phyloP scores from a whole-genome alignment of 148 eudicot species.

The Rhododendron ovatum region DNA sequence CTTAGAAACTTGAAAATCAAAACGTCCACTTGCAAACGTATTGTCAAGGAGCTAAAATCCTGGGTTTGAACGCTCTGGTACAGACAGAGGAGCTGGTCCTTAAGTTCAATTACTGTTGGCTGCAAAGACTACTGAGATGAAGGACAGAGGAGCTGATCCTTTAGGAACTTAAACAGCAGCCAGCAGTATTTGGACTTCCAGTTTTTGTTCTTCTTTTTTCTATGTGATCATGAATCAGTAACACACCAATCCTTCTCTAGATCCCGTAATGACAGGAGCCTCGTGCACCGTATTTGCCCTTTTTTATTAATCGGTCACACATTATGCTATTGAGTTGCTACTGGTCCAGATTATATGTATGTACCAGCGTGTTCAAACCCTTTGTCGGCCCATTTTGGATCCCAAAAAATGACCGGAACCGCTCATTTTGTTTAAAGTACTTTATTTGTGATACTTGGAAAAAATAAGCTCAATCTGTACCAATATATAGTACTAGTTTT shows the following conservation, averaged over 20 bases:
- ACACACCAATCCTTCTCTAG: too few species aligned
- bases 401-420: too few species aligned
- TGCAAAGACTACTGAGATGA: conserved; percentile 91
- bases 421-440: too few species aligned
- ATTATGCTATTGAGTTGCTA: not conserved
- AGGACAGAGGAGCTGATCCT: conserved; percentile 85
- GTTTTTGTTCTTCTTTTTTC: not conserved
- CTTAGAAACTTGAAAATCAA: conserved; percentile 90
- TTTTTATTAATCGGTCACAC: not conserved
- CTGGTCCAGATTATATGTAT: too few species aligned
- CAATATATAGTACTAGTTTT: too few species aligned
- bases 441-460: too few species aligned
- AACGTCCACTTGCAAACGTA: conserved; percentile 82
- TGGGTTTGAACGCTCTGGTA: conserved; percentile 12
- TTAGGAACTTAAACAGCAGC: conserved; percentile 92
- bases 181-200: conserved; percentile 18
- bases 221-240: not conserved
- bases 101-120: conserved; percentile 10
- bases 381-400: too few species aligned
- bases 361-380: too few species aligned
- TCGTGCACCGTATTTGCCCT: too few species aligned
- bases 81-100: too few species aligned
- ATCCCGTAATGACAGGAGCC: too few species aligned
- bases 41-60: conserved; percentile 74
- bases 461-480: too few species aligned